A percentile compares a stretch with the other conserved stretches of the same genome.
phyloP scores from a whole-genome alignment of 2,329 filamentous ascomycete genomes.

The Alternaria infectoria region DNA sequence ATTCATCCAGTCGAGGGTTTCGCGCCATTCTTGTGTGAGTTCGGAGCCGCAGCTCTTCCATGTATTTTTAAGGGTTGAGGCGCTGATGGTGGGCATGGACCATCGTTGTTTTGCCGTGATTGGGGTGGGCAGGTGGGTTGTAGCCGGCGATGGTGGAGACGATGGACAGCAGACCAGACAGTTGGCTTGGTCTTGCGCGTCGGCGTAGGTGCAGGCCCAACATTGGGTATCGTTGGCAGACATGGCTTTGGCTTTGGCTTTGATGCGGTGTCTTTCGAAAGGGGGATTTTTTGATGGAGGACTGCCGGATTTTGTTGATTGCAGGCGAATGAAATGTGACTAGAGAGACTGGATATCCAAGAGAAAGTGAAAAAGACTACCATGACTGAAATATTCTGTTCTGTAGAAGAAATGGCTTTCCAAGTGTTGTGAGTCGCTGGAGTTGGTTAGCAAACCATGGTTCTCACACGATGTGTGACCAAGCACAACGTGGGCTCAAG shows the following conservation, averaged over 20 bases:
- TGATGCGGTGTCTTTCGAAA: background rate
- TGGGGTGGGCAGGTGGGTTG: background rate
- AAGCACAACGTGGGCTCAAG: background rate
- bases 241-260: background rate
- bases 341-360: background rate
- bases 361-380: background rate
- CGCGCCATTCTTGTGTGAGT: background rate
- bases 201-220: background rate
- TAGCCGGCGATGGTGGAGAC: background rate
- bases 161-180: background rate
- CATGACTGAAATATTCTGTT: background rate
- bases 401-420: background rate
- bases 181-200: background rate
- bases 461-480: background rate
- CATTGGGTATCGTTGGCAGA: background rate
- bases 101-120: background rate
- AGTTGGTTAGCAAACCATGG: background rate
- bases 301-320: background rate
- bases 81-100: background rate
- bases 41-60: background rate
- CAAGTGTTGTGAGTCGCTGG: background rate
- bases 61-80: background rate
- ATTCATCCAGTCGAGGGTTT: background rate
- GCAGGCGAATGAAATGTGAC: background rate
- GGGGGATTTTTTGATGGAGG: background rate